Percentiles rank a stretch among this genome's conserved stretches.
Conservation (phyloP, 176 grass and related monocot genomes). For the Oropetium thomaeum region DNA sequence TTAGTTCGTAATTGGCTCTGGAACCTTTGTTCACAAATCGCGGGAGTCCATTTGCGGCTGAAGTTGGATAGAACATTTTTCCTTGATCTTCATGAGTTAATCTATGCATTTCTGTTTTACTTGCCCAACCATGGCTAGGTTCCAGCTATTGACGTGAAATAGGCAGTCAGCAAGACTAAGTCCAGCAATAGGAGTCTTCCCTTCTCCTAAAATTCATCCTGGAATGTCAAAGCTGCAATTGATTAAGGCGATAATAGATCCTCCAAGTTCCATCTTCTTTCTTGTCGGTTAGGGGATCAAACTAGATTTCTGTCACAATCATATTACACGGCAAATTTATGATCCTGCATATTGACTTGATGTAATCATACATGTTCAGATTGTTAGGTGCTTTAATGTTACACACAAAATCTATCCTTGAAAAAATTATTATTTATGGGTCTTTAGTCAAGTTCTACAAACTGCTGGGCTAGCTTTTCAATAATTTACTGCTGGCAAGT, state of each 20-base stretch:
- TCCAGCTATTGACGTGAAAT: constrained; percentile 17
- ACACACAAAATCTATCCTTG: constrained; percentile 8
- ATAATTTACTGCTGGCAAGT: background rate
- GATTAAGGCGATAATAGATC: constrained; percentile 21
- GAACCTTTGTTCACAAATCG: constrained; percentile 16
- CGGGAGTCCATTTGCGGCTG: constrained; percentile 17
- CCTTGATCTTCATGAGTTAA: background rate
- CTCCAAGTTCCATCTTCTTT: constrained; percentile 5
- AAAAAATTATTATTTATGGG: background rate
- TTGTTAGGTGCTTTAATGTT: constrained; percentile 21
- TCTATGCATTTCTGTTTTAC: constrained; percentile 19
- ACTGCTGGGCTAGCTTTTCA: background rate
- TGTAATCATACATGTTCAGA: constrained; percentile 18
- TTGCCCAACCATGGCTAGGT: constrained; percentile 9
- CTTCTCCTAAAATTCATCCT: constrained; percentile 18
- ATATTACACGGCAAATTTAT: constrained; percentile 32
- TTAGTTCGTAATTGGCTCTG: background rate
- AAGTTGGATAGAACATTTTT: constrained; percentile 14
- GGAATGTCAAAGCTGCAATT: constrained; percentile 27
- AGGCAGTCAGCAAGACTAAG: background rate
- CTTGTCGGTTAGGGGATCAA: constrained; percentile 18
- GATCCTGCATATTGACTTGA: constrained; percentile 11
- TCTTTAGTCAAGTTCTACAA: constrained; percentile 15
- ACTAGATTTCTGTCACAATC: constrained; percentile 36
- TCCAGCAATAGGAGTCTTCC: constrained; percentile 1